Conservation (phyloP, 2,329 filamentous ascomycete genomes). For the Elsinoe arachidis region DNA sequence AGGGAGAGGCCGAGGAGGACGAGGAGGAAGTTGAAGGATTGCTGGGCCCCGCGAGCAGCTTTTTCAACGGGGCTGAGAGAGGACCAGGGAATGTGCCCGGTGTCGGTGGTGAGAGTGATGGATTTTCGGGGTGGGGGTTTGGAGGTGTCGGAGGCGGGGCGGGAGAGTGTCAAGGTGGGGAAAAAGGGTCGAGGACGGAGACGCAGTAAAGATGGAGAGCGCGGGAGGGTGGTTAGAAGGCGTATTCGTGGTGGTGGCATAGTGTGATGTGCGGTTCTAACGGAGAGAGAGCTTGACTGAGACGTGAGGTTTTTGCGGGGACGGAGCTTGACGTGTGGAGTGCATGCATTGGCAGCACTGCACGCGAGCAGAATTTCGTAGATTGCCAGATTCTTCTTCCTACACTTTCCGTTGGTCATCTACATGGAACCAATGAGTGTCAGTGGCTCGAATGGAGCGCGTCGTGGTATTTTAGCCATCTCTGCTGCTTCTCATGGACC, state of each 20-base stretch:
- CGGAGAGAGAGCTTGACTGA: not conserved
- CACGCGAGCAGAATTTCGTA: not conserved
- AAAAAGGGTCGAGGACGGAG: slow-evolving; percentile 13
- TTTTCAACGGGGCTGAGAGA: slow-evolving; percentile 71
- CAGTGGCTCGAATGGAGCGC: not conserved
- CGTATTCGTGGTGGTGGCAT: slow-evolving; percentile 10
- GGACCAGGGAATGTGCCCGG: slow-evolving; percentile 72
- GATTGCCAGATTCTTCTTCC: too few relatives aligned
- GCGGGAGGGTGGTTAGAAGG: not conserved
- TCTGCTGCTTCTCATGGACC: too few relatives aligned
- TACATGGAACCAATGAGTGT: not conserved
- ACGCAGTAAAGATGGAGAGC: not conserved
- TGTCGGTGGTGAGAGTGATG: slow-evolving; percentile 79
- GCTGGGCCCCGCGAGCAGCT: slow-evolving; percentile 74
- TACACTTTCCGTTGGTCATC: too few relatives aligned
- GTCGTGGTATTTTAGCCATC: too few relatives aligned
- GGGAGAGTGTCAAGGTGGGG: slow-evolving; percentile 20
- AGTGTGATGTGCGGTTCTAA: not conserved
- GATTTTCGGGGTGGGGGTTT: slow-evolving; percentile 46
- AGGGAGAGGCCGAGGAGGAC: slow-evolving; percentile 65
- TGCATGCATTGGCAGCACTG: not conserved
- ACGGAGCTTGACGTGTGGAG: not conserved
- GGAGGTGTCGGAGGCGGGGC: slow-evolving; percentile 30
- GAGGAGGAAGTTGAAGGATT: slow-evolving; percentile 78
- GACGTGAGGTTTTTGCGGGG: not conserved